phyloP scores from a whole-genome alignment of 2,329 filamentous ascomycete species.

The Nothophoma quercina region DNA sequence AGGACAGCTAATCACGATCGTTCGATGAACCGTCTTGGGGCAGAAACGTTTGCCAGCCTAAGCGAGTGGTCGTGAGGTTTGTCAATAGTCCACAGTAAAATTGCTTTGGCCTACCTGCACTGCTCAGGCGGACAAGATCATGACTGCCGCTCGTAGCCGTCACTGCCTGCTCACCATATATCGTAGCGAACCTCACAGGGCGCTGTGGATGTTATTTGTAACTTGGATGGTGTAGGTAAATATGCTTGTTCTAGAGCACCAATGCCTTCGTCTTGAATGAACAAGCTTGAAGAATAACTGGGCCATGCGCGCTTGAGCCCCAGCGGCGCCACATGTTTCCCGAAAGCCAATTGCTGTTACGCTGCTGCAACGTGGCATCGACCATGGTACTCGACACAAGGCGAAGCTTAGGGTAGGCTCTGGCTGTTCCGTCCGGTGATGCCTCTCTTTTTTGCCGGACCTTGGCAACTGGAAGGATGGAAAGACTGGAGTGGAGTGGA shows the following conservation, averaged over 20 bases:
- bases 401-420: not conserved
- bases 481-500: not conserved
- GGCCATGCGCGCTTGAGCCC: no score
- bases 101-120: not conserved
- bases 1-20: not conserved
- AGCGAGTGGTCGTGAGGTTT: not conserved
- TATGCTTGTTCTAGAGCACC: no score
- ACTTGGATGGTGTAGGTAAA: no score
- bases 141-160: not conserved
- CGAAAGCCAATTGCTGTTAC: not conserved
- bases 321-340: not conserved
- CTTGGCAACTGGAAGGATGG: not conserved
- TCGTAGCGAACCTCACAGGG: no score
- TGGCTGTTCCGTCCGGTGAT: not conserved
- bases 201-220: no score
- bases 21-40: not conserved
- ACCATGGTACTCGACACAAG: not conserved
- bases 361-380: not conserved
- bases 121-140: not conserved
- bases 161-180: no score
- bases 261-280: no score
- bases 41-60: not conserved
- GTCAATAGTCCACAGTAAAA: not conserved
- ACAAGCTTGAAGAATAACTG: no score
- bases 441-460: not conserved